These are phyloP conservation scores for Kodamaea fukazawae DNA, from an alignment of 805 yeast genomes.

Conservation along the genomic window DNA sequence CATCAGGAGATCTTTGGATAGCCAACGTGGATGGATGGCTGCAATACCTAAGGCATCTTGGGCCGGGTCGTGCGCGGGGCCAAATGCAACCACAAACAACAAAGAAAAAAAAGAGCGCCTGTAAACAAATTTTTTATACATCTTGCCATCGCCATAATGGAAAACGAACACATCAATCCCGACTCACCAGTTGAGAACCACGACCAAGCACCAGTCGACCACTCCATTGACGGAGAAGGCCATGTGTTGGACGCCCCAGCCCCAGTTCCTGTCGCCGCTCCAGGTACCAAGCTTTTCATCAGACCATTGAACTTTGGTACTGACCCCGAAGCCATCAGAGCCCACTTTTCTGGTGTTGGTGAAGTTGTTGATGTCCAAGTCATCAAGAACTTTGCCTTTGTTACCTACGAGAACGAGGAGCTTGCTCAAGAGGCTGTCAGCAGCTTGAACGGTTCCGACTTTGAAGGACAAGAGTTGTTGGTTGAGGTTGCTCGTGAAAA, in stretches of 20 bases:
- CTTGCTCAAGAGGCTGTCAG: conserved; percentile 50
- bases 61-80: too few species aligned
- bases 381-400: conserved; percentile 84
- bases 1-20: too few species aligned
- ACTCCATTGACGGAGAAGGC: background rate
- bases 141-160: conserved; percentile 7
- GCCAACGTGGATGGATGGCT: background rate
- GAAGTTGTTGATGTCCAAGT: conserved; percentile 65
- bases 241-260: background rate
- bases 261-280: conserved; percentile 7
- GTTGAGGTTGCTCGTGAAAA: conserved; percentile 56
- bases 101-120: background rate
- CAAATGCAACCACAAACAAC: too few species aligned
- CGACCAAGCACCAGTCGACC: conserved; percentile 1
- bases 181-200: background rate
- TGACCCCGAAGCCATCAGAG: conserved; percentile 58
- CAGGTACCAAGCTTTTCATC: conserved; percentile 41
- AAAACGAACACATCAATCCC: conserved; percentile 8
- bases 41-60: background rate
- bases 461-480: conserved; percentile 49
- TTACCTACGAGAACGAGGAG: conserved; percentile 71
- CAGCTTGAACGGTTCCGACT: conserved; percentile 43
- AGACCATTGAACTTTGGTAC: conserved; percentile 61
- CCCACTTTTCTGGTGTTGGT: conserved; percentile 64
- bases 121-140: conserved; percentile 3